A percentile compares a stretch with the other conserved stretches of the same genome.
These are phyloP conservation scores for Evernia prunastri DNA, from an alignment of 495 filamentous ascomycete genomes.

Conservation along the genomic window DNA sequence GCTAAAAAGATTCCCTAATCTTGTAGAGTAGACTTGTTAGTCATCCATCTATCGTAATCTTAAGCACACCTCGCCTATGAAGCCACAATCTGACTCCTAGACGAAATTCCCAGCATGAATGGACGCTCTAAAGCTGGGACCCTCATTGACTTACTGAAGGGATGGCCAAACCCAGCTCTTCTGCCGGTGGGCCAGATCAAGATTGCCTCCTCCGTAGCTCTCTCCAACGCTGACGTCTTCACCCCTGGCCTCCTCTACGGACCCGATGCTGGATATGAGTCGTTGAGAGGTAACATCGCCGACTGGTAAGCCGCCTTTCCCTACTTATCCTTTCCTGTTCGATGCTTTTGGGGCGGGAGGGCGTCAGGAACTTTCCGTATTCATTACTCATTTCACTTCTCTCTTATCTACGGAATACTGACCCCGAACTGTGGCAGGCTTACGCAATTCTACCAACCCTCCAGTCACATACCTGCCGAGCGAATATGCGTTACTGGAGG, in stretches of 20 bases:
- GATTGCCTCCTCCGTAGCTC: slow-evolving; percentile 46
- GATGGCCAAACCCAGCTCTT: slow-evolving; percentile 65
- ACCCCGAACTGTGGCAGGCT: too few relatives aligned
- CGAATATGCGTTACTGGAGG: slow-evolving; percentile 77
- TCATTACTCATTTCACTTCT: too few relatives aligned
- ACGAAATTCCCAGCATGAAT: neutral
- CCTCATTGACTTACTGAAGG: slow-evolving; percentile 59
- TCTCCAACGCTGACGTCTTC: slow-evolving; percentile 52
- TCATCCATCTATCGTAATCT: neutral
- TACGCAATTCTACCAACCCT: slow-evolving; percentile 51
- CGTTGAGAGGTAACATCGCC: slow-evolving; percentile 57
- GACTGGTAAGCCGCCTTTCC: too few relatives aligned
- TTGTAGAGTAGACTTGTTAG: neutral
- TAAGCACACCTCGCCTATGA: too few relatives aligned
- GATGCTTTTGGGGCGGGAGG: too few relatives aligned
- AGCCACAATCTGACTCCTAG: neutral
- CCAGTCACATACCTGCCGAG: slow-evolving; percentile 37
- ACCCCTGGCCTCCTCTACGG: slow-evolving; percentile 64
- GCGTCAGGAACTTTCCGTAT: too few relatives aligned
- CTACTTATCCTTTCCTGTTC: too few relatives aligned
- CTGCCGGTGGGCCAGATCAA: slow-evolving; percentile 57
- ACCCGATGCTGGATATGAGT: slow-evolving; percentile 65
- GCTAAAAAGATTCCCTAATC: neutral
- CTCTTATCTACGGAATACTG: too few relatives aligned
- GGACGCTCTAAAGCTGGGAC: neutral